phyloP scores from a whole-genome alignment of 305 asterid species.

The Fraxinus albicans region DNA sequence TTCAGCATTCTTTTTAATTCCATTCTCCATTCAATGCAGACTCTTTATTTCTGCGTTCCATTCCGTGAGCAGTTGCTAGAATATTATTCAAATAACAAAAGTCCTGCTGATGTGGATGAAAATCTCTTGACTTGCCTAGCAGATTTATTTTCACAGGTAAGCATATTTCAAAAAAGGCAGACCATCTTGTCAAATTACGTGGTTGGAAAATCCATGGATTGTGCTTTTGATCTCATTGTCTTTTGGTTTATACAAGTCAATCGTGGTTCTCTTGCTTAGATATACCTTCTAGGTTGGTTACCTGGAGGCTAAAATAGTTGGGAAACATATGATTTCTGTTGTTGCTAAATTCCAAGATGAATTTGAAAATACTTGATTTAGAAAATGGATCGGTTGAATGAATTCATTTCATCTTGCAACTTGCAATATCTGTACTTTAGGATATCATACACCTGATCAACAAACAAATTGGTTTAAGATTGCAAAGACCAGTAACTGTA shows the following conservation, averaged over 20 bases:
- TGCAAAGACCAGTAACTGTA: neutral
- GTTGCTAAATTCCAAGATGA: neutral
- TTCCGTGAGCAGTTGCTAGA: slow-evolving; percentile 90
- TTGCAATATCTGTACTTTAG: too few relatives aligned
- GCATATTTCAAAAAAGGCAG: neutral
- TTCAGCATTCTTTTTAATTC: slow-evolving; percentile 8
- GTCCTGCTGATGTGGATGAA: slow-evolving; percentile 71
- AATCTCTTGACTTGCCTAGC: slow-evolving; percentile 86
- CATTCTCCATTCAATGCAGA: slow-evolving; percentile 86
- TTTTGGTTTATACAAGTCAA: neutral
- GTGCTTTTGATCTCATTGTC: neutral
- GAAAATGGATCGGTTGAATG: neutral
- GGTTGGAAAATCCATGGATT: neutral
- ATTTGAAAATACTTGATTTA: neutral
- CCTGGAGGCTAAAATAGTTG: neutral
- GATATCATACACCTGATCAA: neutral
- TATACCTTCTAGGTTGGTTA: neutral
- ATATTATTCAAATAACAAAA: slow-evolving; percentile 71
- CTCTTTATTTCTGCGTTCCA: slow-evolving; percentile 91
- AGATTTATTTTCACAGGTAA: slow-evolving; percentile 83
- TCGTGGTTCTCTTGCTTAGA: neutral
- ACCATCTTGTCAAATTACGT: neutral
- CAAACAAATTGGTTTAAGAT: neutral
- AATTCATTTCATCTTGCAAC: slow-evolving; percentile 11
- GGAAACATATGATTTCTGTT: neutral